Evolutionary conservation across 1,284 basidiomycete genomes (phyloP), one percentile per base, ranked within the genome.

Genomic region (Inonotus hispidus): DNA sequence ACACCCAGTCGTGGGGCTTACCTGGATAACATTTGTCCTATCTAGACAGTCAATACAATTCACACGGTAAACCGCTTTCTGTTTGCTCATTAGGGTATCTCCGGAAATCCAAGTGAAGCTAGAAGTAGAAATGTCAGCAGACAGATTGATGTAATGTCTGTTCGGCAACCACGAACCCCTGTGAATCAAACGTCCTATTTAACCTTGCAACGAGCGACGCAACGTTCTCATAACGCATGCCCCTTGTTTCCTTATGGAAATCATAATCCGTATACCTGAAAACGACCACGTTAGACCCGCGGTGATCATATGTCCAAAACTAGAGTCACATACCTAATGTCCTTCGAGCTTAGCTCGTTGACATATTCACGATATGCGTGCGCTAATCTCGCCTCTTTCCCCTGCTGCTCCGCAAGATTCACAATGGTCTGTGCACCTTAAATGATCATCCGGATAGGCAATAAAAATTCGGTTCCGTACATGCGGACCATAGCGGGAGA

Each of bases 21-120:
- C 82, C 83, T 94, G 80, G 62, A 93, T 87, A 39, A 94, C 95
- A 70, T 97, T 98, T 21, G 95, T 98, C 55, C 95, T 80, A 70
- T 95, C 93, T 58, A 91, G 68, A 77, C 94, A 96, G 71, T 98
- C 95, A 61, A 98, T 95, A 70, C 95, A 98, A 69, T 95, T 95
- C 21, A 88, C 80, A 4, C 95, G 84, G 72, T 91, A 95, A 1
- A 90, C 85, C 1, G 93, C 93, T 54, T 84, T 85, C 72, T 98
- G 95, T 65, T 84, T 82, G 3, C 91, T 89, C 72, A 95, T 81
- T 8, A 87, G 77, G 21, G 79, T 77, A 41, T 85, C 78, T 63
- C 88, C 82, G 1, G 90, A 89, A 10, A 90, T 81, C 94, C 94
- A 97, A 65, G 92, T 82, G 70, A 90, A 95, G 29, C 92, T 93